Percentiles rank a stretch among this genome's conserved stretches.
Evolutionary conservation across 1,284 basidiomycete species (phyloP).

Genomic region (Moniliella sp.): DNA sequence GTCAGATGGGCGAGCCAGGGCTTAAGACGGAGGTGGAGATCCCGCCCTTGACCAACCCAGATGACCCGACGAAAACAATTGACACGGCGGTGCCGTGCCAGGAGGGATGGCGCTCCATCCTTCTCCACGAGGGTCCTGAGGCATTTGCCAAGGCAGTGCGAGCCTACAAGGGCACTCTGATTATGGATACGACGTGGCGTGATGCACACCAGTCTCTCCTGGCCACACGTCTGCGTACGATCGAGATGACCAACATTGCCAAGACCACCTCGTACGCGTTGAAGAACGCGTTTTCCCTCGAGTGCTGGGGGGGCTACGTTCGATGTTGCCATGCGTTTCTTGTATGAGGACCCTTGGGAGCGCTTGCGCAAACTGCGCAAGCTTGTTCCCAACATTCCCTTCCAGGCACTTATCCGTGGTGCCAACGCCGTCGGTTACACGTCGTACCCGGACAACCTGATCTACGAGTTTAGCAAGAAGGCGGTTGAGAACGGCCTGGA

Average conservation of each 20-base stretch:
- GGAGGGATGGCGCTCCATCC: constrained; percentile 91
- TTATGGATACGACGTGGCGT: constrained; percentile 68
- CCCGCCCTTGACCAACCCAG: constrained; percentile 58
- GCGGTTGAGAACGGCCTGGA: constrained; percentile 97
- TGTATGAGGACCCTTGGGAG: constrained; percentile 99
- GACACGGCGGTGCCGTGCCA: constrained; percentile 66
- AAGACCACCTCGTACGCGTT: constrained; percentile 75
- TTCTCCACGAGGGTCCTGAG: constrained; percentile 88
- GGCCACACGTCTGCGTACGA: constrained; percentile 82
- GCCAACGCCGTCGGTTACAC: constrained; percentile 99
- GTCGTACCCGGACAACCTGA: constrained; percentile 97
- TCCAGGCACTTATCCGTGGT: constrained; percentile 93
- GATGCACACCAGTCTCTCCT: constrained; percentile 95
- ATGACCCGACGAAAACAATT: constrained; percentile 50
- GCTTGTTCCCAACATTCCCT: constrained; percentile 91
- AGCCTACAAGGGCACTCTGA: constrained; percentile 65
- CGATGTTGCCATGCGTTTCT: constrained; percentile 96
- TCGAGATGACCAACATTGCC: constrained; percentile 97
- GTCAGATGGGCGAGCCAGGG: constrained; percentile 78
- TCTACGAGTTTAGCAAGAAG: constrained; percentile 60
- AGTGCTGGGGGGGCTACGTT: constrained; percentile 99
- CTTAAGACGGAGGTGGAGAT: constrained; percentile 70
- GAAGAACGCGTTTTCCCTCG: constrained; percentile 81
- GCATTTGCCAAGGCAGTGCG: constrained; percentile 95
- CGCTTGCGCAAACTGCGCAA: constrained; percentile 77